Percentiles rank a stretch among this genome's conserved stretches.
phyloP scores from a whole-genome alignment of 169 alveolate species.

The Plasmodium gonderi region DNA sequence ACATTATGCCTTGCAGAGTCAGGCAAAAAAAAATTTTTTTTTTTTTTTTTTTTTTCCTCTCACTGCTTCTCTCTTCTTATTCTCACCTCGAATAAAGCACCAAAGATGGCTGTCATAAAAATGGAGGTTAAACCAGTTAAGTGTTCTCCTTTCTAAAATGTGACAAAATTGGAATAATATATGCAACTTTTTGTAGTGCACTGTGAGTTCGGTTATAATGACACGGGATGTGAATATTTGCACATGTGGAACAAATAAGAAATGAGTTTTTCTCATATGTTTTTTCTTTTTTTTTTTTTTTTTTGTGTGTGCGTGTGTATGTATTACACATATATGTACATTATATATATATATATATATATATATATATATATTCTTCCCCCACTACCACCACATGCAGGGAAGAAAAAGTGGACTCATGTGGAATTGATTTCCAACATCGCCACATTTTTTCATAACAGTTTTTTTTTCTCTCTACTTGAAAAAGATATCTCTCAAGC shows the following conservation, averaged over 20 bases:
- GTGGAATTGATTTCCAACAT: neutral
- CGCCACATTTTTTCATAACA: neutral
- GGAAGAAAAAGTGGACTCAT: no score
- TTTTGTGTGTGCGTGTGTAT: no score
- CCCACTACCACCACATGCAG: no score
- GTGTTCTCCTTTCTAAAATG: neutral
- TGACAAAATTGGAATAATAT: neutral
- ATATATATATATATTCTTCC: no score
- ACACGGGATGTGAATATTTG: no score
- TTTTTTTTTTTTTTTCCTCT: neutral
- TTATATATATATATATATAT: no score
- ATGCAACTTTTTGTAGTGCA: no score
- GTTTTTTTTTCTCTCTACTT: slow-evolving; percentile 6
- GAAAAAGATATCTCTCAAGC: slow-evolving; percentile 12
- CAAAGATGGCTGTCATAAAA: slow-evolving; percentile 32
- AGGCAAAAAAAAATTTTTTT: neutral
- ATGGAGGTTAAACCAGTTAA: neutral
- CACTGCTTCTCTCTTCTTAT: neutral
- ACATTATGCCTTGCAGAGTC: neutral
- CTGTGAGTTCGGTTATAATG: no score
- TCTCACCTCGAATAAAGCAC: slow-evolving; percentile 60
- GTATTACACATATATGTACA: no score
- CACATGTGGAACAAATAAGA: no score
- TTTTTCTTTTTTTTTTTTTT: no score
- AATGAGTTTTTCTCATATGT: no score